Percentiles rank a stretch among this genome's conserved stretches.
Evolutionary conservation across 306 rosid species (phyloP).

Genomic region (Rubus parviflorus): DNA sequence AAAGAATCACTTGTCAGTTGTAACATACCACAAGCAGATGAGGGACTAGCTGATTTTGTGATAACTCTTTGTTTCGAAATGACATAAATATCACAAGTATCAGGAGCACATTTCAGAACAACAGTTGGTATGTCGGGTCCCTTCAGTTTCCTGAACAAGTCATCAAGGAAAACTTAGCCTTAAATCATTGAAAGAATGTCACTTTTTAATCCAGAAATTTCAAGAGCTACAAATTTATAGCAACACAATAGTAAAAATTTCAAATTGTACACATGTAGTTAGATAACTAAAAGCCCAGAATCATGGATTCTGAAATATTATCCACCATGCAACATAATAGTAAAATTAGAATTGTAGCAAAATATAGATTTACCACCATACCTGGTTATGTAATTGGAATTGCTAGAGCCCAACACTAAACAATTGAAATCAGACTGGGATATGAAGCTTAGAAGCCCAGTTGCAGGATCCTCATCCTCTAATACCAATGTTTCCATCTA

Average conservation of each 20-base stretch:
- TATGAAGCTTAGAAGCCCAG: slow-evolving; percentile 61
- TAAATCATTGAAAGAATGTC: background rate
- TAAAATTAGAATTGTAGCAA: too few relatives aligned
- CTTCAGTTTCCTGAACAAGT: slow-evolving; percentile 64
- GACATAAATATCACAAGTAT: slow-evolving; percentile 57
- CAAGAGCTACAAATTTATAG: background rate
- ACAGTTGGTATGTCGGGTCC: slow-evolving; percentile 70
- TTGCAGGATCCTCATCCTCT: slow-evolving; percentile 77
- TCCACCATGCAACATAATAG: too few relatives aligned
- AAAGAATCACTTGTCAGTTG: slow-evolving; percentile 31
- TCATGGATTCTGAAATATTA: background rate
- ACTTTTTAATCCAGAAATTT: background rate
- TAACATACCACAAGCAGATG: slow-evolving; percentile 49
- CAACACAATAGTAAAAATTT: too few relatives aligned
- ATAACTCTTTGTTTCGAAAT: slow-evolving; percentile 54
- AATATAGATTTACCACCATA: slow-evolving; percentile 4
- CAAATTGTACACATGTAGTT: background rate
- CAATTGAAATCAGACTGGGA: slow-evolving; percentile 52
- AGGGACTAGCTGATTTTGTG: slow-evolving; percentile 50
- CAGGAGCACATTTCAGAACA: slow-evolving; percentile 52
- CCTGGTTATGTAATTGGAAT: slow-evolving; percentile 70
- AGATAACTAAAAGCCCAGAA: background rate
- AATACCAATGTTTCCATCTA: slow-evolving; percentile 76
- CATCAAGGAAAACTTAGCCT: slow-evolving; percentile 15
- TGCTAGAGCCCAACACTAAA: slow-evolving; percentile 68